Conservation (phyloP, 352 stramenopile species). For the Pythium rishiriense region DNA sequence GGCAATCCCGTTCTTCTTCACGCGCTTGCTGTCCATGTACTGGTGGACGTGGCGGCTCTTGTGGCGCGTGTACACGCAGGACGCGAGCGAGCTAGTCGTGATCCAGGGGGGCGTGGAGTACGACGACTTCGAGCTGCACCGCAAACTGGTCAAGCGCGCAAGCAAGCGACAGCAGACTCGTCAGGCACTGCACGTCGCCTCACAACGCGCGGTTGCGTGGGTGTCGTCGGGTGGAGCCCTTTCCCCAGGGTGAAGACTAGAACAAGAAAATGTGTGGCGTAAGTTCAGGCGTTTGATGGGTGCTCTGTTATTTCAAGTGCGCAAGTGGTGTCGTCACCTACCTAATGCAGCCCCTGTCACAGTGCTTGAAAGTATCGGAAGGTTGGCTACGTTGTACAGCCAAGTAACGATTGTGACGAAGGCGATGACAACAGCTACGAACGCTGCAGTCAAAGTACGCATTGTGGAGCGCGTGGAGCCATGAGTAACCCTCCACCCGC, state of each 20-base stretch:
- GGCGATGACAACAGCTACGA: neutral
- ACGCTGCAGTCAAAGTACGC: neutral
- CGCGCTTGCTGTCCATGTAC: neutral
- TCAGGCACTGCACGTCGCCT: neutral
- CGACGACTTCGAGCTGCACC: slow-evolving; percentile 3
- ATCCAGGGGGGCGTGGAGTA: slow-evolving; percentile 2
- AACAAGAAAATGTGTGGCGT: no score
- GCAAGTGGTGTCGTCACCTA: no score
- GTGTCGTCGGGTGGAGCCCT: no score
- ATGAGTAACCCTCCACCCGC: slow-evolving; percentile 1
- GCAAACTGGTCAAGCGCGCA: neutral
- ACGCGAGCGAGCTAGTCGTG: neutral
- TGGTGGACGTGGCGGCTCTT: neutral
- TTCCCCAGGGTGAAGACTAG: no score
- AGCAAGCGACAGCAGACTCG: neutral
- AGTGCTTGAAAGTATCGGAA: no score
- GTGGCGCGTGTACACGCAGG: neutral
- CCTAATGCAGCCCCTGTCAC: no score
- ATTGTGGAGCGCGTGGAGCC: slow-evolving; percentile 14
- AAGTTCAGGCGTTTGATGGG: no score
- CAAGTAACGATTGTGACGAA: neutral
- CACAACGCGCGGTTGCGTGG: neutral
- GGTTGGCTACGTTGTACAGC: neutral
- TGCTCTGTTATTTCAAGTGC: no score
- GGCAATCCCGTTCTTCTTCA: slow-evolving; percentile 9